Evolutionary conservation across 176 grass and related monocot genomes (phyloP).

Genomic region (Aechmea fasciata): DNA sequence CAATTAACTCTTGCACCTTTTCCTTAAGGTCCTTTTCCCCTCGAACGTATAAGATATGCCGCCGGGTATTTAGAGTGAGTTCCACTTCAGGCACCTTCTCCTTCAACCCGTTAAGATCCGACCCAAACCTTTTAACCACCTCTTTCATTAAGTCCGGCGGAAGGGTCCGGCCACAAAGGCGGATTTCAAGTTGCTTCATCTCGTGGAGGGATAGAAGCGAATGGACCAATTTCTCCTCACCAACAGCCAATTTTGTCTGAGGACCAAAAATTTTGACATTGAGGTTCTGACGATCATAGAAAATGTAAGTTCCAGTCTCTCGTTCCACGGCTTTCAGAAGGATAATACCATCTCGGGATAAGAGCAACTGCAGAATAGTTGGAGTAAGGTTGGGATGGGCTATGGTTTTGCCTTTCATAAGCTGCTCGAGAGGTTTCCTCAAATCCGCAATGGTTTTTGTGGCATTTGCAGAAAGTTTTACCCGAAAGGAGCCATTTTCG

Average conservation of each 20-base stretch:
- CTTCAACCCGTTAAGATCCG: constrained; percentile 69
- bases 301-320: constrained; percentile 60
- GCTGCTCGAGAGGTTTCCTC: constrained; percentile 56
- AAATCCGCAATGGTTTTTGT: constrained; percentile 93
- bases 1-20: constrained; percentile 50
- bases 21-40: constrained; percentile 55
- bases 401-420: constrained; percentile 82
- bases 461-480: constrained; percentile 61
- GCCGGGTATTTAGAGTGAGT: constrained; percentile 42
- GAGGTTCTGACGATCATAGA: constrained; percentile 61
- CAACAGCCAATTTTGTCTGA: constrained; percentile 31
- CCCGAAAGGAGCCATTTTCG: constrained; percentile 41
- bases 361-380: constrained; percentile 46
- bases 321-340: constrained; percentile 53
- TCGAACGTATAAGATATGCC: constrained; percentile 57
- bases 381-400: constrained; percentile 52
- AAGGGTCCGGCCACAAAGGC: constrained; percentile 42
- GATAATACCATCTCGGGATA: constrained; percentile 56
- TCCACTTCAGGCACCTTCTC: constrained; percentile 36
- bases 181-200: constrained; percentile 48
- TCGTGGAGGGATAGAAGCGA: constrained; percentile 42
- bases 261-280: constrained; percentile 72
- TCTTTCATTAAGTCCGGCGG: constrained; percentile 79
- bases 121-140: constrained; percentile 52
- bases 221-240: constrained; percentile 61